These are phyloP conservation scores for Phyllosticta capitalensis DNA, from an alignment of 2,329 filamentous ascomycete species.

Conservation along the genomic window DNA sequence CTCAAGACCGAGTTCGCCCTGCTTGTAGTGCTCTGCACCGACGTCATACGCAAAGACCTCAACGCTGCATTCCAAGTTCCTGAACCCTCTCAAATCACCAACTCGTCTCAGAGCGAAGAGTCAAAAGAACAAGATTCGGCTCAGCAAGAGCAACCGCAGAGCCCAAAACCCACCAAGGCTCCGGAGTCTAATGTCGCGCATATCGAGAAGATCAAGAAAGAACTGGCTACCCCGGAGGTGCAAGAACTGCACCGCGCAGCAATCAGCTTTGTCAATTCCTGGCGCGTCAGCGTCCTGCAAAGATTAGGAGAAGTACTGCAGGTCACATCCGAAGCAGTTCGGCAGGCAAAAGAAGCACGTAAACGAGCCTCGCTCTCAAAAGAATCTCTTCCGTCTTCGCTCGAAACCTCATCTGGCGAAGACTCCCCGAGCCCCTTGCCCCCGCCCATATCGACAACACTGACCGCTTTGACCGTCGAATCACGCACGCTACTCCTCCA, in stretches of 20 bases:
- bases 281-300: constrained; percentile 61
- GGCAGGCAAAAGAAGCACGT: constrained; percentile 22
- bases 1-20: constrained; percentile 37
- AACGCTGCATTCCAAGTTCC: constrained; percentile 20
- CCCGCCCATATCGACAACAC: constrained; percentile 31
- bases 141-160: constrained; percentile 18
- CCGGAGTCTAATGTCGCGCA: constrained; percentile 14
- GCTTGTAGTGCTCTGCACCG: constrained; percentile 36
- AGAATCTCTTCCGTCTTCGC: constrained; percentile 26
- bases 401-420: constrained; percentile 39
- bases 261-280: constrained; percentile 66
- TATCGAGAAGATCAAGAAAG: constrained; percentile 31
- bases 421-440: constrained; percentile 15
- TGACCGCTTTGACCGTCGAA: constrained; percentile 50
- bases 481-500: constrained; percentile 62
- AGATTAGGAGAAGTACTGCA: constrained; percentile 58
- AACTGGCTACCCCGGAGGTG: constrained; percentile 43
- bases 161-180: constrained; percentile 16
- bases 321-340: constrained; percentile 17
- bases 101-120: neutral
- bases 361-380: neutral
- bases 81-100: neutral
- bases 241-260: constrained; percentile 61
- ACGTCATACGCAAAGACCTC: constrained; percentile 31
- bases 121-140: constrained; percentile 12